These are phyloP conservation scores for Stromatinia cepivora DNA, from an alignment of 2,329 filamentous ascomycete genomes.

Conservation along the genomic window DNA sequence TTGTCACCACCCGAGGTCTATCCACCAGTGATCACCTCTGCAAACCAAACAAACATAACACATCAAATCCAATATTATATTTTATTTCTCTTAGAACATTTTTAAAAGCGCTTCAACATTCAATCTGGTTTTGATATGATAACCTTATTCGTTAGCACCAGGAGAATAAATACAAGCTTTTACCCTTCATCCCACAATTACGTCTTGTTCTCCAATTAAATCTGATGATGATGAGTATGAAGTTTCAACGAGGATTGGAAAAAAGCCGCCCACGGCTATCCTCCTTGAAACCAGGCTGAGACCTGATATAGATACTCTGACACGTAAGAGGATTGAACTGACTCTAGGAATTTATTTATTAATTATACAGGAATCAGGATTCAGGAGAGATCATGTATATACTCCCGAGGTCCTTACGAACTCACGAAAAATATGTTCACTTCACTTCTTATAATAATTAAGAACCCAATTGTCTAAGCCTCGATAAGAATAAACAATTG, in stretches of 20 bases:
- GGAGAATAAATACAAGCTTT: background rate
- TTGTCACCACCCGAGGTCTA: conserved; percentile 16
- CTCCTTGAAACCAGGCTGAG: conserved; percentile 14
- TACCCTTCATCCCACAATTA: conserved; percentile 6
- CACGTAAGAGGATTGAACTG: conserved; percentile 4
- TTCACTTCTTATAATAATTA: background rate
- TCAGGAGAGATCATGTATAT: background rate
- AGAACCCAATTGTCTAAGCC: background rate
- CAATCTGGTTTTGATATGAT: background rate
- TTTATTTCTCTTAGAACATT: background rate
- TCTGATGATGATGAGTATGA: background rate
- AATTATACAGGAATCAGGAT: background rate
- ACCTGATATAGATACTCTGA: conserved; percentile 7
- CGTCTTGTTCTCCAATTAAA: background rate
- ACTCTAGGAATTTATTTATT: background rate
- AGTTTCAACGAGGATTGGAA: background rate
- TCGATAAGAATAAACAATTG: conserved; percentile 1
- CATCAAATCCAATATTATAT: conserved; percentile 3
- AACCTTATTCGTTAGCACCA: background rate
- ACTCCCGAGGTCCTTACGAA: background rate
- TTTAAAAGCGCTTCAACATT: background rate
- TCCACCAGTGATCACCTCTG: background rate
- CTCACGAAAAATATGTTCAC: background rate
- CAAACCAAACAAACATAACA: background rate
- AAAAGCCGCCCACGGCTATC: background rate